Base-by-base conservation (phyloP, 768 basidiomycete genomes). In the Naganishia randhawae region DNA sequence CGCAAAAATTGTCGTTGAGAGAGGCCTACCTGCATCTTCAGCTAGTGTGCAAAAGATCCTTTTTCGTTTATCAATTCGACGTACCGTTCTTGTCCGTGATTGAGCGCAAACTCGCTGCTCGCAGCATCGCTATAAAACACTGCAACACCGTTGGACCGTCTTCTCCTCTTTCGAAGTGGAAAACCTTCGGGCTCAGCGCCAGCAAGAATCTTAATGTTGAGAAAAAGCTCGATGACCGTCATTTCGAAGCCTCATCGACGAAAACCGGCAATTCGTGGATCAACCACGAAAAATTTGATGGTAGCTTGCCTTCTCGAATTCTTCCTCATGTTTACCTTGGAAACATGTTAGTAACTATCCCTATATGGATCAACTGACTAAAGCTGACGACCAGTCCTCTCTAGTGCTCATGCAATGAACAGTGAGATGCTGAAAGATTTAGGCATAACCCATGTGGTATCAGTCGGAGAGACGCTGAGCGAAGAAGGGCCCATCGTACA, bases 401-500 rank as follows among this genome's bases (percentile, higher is more conserved):
- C 10, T 51, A 92, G 92, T 78, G 91, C 92, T 73, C 95, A 98
- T 73, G 95, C 95, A 0, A 83, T 88, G 31, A 98, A 98, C 79
- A 92, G 87, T 63, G 91, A 90, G 75, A 96, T 98, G 93, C 86
- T 98, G 2, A 90, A 93, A 74, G 91, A 92, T 3, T 85, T 98
- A 17, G 92, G 92, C 29, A 94, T 98, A 74, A 95, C 93, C 2
- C 94, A 98, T 77, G 93, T 98, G 71, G 93, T 98, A 32, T 93
- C 91, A 10, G 92, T 97, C 2, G 95, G 95, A 55, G 95, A 97
- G 82, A 92, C 91, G 69, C 91, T 94, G 13, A 85, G 96, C 27
- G 83, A 89, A 3, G 67, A 68, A 48, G 57, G 48, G 1, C 17
- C 39, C 1, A 19, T 68, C 57, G 62, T 68, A 2, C 67, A 68